Base-by-base conservation (phyloP, 306 rosid genomes). In the Castanospermum australe region DNA sequence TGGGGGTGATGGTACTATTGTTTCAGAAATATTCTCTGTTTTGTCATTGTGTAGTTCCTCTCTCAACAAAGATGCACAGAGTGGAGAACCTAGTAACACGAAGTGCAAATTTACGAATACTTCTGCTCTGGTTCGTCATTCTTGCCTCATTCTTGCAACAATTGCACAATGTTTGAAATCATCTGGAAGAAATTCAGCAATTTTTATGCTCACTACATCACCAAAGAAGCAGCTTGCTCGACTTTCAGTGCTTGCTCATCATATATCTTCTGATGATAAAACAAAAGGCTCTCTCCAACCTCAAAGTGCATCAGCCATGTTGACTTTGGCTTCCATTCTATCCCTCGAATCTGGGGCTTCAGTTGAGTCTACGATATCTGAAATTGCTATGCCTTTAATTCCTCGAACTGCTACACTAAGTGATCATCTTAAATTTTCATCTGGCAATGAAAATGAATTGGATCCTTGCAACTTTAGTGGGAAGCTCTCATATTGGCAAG, bases 1-100 rank as follows among this genome's bases (percentile, higher is more conserved):
- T 11, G 97, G 96, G 2, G 98, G 92, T 69, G 99, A 95, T 80
- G 93, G 94, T 39, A 95, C 98, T 68, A 85, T 95, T 77, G 83
- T 93, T 69, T 89, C 95, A 36, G 97, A 94, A 87, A 82, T 91
- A 67, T 94, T 92, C 84, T 86, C 89, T 69, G 62, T 94, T 57
- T 84, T 94, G 54, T 86, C 93, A 22, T 77, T 87, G 24, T 91
- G 95, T 78, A 78, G 87, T 71, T 80, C 93, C 72, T 81, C 92
- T 81, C 67, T 75, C 30, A 85, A 79, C 77, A 91, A 91, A 82
- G 97, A 90, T 73, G 24, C 82, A 72, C 90, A 91, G 52, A 86
- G 77, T 20, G 80, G 79, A 13, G 96, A 93, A 70, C 47, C 92
- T 66, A 82, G 71, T 67, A 91, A 79, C 73, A 21, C 79, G 82